These are phyloP conservation scores for Tylopilus subfusipes DNA, from an alignment of 768 basidiomycete genomes.

Conservation along the genomic window DNA sequence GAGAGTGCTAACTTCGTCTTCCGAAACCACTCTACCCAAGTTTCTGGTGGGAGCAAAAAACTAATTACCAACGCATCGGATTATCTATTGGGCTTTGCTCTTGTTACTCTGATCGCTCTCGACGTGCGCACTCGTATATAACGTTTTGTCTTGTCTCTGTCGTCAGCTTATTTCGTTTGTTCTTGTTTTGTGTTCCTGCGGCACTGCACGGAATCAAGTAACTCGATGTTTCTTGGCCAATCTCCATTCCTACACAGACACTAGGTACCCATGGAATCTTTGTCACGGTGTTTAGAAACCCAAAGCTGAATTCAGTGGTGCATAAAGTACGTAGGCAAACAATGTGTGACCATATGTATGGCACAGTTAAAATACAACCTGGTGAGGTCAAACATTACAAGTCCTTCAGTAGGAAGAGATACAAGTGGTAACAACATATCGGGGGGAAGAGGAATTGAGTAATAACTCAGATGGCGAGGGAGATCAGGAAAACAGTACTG, in stretches of 20 bases:
- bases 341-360: background rate
- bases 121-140: conserved; percentile 34
- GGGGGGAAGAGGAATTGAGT: background rate
- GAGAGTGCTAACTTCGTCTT: conserved; percentile 17
- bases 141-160: conserved; percentile 33
- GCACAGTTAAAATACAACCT: conserved; percentile 15
- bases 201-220: conserved; percentile 6
- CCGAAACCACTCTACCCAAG: conserved; percentile 14
- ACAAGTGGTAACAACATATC: background rate
- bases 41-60: conserved; percentile 24
- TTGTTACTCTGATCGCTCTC: conserved; percentile 37
- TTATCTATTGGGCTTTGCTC: conserved; percentile 32
- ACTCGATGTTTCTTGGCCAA: conserved; percentile 11
- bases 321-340: conserved; percentile 6
- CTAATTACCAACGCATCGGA: conserved; percentile 28
- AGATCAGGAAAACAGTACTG: background rate
- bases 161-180: conserved; percentile 26
- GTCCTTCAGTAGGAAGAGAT: background rate
- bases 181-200: conserved; percentile 31
- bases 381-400: background rate
- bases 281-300: background rate
- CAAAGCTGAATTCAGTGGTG: conserved; percentile 8
- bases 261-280: background rate
- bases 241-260: conserved; percentile 1
- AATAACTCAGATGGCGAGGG: background rate